These are phyloP conservation scores for Silybum marianum DNA, from an alignment of 129 eudicot species.

Conservation along the genomic window DNA sequence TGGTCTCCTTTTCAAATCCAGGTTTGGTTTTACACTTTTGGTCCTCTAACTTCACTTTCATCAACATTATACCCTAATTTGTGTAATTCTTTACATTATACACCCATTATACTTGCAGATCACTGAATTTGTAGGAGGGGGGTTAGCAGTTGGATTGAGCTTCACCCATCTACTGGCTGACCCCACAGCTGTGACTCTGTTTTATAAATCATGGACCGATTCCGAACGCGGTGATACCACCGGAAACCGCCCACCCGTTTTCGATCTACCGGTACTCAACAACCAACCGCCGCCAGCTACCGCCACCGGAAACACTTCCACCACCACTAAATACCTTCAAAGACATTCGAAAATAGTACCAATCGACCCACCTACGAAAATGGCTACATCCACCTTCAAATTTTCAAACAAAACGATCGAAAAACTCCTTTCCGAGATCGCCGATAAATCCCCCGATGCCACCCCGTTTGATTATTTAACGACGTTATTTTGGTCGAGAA, in stretches of 20 bases:
- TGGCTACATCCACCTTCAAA: constrained; percentile 51
- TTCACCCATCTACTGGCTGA: constrained; percentile 68
- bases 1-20: constrained; percentile 80
- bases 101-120: constrained; percentile 39
- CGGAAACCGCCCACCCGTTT: constrained; percentile 40
- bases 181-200: constrained; percentile 46
- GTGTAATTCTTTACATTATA: not conserved
- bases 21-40: not conserved
- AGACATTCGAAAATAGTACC: constrained; percentile 22
- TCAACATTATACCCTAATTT: not conserved
- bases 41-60: not conserved
- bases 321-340: constrained; percentile 16
- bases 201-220: constrained; percentile 65
- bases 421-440: constrained; percentile 39
- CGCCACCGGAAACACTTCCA: not conserved
- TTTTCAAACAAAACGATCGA: constrained; percentile 40
- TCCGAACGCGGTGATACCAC: constrained; percentile 39
- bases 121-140: constrained; percentile 60
- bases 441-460: constrained; percentile 42
- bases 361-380: constrained; percentile 23
- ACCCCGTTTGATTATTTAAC: constrained; percentile 60
- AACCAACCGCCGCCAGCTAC: not conserved
- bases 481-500: constrained; percentile 59
- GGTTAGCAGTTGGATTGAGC: constrained; percentile 61
- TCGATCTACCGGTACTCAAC: constrained; percentile 34